Evolutionary conservation across 2,329 filamentous ascomycete species (phyloP).

Genomic region (Nothophaeocryptopus gaeumannii): DNA sequence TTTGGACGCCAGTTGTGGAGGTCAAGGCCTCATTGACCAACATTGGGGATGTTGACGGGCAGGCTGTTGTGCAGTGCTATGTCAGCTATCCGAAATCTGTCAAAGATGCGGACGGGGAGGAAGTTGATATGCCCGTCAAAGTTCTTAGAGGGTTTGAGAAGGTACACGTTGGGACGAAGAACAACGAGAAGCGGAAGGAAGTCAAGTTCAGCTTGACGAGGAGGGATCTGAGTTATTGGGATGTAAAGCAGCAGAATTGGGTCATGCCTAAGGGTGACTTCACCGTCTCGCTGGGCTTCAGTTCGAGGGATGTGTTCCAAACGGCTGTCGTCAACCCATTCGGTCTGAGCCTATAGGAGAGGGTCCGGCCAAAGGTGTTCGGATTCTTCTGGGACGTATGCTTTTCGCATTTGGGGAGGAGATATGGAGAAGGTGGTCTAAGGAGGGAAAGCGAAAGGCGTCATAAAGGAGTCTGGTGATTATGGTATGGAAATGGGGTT

Average conservation of each 20-base stretch:
- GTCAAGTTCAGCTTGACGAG: conserved; percentile 38
- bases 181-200: conserved; percentile 15
- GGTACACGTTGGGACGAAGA: conserved; percentile 30
- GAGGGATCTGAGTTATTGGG: conserved; percentile 38
- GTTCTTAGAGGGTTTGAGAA: conserved; percentile 48
- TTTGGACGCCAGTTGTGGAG: conserved; percentile 57
- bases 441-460: too few relatives aligned
- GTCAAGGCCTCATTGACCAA: conserved; percentile 58
- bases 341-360: neutral
- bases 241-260: conserved; percentile 37
- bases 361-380: too few relatives aligned
- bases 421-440: too few relatives aligned
- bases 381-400: conserved; percentile 50
- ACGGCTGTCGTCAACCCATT: conserved; percentile 15
- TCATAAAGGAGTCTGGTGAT: too few relatives aligned
- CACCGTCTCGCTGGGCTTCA: conserved; percentile 31
- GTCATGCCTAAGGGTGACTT: conserved; percentile 35
- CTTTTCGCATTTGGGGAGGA: conserved; percentile 47
- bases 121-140: conserved; percentile 46
- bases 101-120: conserved; percentile 24
- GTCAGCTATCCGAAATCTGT: conserved; percentile 42
- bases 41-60: conserved; percentile 55
- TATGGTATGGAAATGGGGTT: too few relatives aligned
- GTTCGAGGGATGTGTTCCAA: conserved; percentile 19
- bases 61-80: conserved; percentile 59